A percentile compares a stretch with the other conserved stretches of the same genome.
Conservation (phyloP, 768 basidiomycete genomes). For the Rhodocollybia butyracea region DNA sequence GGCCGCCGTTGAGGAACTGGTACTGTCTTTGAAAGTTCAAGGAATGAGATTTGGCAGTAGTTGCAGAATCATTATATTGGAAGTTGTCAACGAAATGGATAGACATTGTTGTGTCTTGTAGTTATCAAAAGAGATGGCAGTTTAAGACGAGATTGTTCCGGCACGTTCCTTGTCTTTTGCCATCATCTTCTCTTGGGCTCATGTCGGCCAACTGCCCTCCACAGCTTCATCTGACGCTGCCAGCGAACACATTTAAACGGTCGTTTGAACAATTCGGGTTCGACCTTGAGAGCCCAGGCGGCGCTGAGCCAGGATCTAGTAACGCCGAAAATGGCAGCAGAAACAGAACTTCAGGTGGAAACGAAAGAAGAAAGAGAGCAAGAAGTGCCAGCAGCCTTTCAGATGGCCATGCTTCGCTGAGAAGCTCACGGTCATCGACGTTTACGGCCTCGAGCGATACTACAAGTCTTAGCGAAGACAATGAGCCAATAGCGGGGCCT, state of each 20-base stretch:
- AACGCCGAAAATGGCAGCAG: too few species aligned
- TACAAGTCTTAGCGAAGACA: slow-evolving; percentile 14
- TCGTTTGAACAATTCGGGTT: slow-evolving; percentile 58
- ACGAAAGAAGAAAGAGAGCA: slow-evolving; percentile 55
- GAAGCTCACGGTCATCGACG: slow-evolving; percentile 34
- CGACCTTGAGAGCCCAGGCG: slow-evolving; percentile 32
- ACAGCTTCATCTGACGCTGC: slow-evolving; percentile 50
- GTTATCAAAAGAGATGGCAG: neutral
- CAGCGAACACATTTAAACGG: slow-evolving; percentile 53
- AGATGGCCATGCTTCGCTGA: slow-evolving; percentile 33
- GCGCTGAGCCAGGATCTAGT: slow-evolving; percentile 24
- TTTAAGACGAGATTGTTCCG: slow-evolving; percentile 3
- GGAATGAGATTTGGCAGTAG: too few species aligned
- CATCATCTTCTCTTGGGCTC: slow-evolving; percentile 8
- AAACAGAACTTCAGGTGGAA: slow-evolving; percentile 25
- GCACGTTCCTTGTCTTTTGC: neutral
- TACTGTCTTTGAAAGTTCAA: too few species aligned
- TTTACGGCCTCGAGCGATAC: slow-evolving; percentile 27
- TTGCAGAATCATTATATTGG: too few species aligned
- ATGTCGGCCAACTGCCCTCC: slow-evolving; percentile 45
- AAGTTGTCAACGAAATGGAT: neutral
- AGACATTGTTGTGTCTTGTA: neutral
- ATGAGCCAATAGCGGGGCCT: slow-evolving; percentile 8
- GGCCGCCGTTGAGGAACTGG: too few species aligned
- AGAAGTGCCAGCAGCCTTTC: slow-evolving; percentile 49